These are phyloP conservation scores for Apocynum venetum DNA, from an alignment of 257 asterid species.

Conservation along the genomic window DNA sequence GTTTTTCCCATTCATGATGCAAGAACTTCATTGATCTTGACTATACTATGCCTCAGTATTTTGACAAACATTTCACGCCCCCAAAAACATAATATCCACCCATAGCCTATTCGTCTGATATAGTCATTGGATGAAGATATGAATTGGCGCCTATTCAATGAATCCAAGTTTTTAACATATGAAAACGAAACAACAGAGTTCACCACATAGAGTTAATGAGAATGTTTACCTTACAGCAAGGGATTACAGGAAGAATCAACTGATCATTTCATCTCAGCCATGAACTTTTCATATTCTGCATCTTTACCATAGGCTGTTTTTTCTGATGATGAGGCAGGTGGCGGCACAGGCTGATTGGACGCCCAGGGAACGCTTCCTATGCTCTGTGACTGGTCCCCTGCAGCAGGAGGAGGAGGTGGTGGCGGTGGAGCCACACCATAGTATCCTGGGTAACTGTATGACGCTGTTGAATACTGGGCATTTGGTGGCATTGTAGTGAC, in stretches of 20 bases:
- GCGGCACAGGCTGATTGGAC: conserved; percentile 54
- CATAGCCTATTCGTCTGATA: neutral
- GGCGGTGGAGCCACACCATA: conserved; percentile 57
- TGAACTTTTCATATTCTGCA: conserved; percentile 90
- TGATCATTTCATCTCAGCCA: conserved; percentile 81
- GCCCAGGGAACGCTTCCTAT: conserved; percentile 80
- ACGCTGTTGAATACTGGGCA: conserved; percentile 56
- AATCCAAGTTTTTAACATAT: neutral
- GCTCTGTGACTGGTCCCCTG: conserved; percentile 53
- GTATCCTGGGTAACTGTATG: conserved; percentile 63
- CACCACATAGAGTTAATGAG: neutral
- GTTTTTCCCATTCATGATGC: neutral
- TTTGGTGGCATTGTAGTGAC: conserved; percentile 50
- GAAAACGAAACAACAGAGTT: neutral
- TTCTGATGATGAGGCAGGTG: conserved; percentile 58
- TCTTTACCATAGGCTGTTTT: conserved; percentile 49
- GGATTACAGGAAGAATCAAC: conserved; percentile 7
- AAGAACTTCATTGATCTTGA: neutral
- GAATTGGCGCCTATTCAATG: neutral
- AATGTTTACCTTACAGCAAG: conserved; percentile 34
- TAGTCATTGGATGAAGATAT: neutral
- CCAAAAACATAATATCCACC: neutral
- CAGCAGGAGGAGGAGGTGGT: conserved; percentile 44
- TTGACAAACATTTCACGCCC: conserved; percentile 4
- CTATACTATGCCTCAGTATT: conserved; percentile 1